phyloP scores from a whole-genome alignment of 75 land plant species.

The Ceratopteris richardii region DNA sequence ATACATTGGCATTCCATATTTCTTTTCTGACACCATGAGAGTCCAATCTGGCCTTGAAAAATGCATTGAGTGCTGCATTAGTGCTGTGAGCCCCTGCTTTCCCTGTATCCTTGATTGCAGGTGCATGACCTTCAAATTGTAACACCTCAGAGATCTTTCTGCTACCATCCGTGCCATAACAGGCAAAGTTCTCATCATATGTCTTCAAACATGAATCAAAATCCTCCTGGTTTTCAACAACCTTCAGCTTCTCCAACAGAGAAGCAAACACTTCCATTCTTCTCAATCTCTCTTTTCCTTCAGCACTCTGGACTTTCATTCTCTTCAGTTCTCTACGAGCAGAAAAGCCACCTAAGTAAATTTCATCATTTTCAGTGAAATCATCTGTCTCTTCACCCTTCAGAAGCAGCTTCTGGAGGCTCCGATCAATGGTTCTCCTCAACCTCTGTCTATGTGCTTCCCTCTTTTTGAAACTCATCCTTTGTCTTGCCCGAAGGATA shows the following conservation, averaged over 20 bases:
- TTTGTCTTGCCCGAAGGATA: conserved; percentile 31
- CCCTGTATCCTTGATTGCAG: no score
- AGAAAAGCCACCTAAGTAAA: conserved; percentile 9
- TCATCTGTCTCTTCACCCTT: conserved; percentile 19
- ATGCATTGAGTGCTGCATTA: neutral
- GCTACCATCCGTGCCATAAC: neutral
- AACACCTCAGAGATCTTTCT: neutral
- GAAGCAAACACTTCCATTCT: conserved; percentile 33
- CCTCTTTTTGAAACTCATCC: conserved; percentile 27
- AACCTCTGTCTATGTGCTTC: conserved; percentile 39
- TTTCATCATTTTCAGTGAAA: conserved; percentile 16
- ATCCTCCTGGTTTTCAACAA: conserved; percentile 58
- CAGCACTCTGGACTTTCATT: conserved; percentile 26
- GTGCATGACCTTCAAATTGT: neutral
- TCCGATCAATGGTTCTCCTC: conserved; percentile 28
- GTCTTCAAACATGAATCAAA: conserved; percentile 45
- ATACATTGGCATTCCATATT: neutral
- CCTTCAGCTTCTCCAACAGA: conserved; percentile 56
- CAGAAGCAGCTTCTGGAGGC: conserved; percentile 37
- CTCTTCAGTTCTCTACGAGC: conserved; percentile 17
- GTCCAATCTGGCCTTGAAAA: neutral
- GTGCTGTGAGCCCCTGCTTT: neutral
- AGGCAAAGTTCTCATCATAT: conserved; percentile 26
- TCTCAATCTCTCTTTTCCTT: conserved; percentile 17
- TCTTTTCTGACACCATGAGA: neutral